These are phyloP conservation scores for Aspergillus sp. DNA, from an alignment of 2,329 filamentous ascomycete species.

Conservation along the genomic window DNA sequence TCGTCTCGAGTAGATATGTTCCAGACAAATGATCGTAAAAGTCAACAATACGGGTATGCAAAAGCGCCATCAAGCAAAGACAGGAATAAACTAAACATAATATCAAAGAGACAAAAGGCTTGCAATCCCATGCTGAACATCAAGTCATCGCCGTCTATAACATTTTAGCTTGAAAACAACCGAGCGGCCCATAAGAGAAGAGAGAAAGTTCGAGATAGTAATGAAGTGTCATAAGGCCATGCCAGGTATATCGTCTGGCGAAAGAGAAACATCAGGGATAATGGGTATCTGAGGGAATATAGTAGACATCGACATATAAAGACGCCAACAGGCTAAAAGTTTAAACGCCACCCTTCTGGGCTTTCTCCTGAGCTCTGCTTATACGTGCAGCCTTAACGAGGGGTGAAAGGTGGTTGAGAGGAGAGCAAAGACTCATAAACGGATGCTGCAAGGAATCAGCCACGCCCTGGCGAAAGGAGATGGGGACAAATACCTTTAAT, in stretches of 20 bases:
- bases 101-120: slow-evolving; percentile 1
- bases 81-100: slow-evolving; percentile 15
- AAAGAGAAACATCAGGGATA: slow-evolving; percentile 21
- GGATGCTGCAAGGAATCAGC: slow-evolving; percentile 59
- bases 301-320: slow-evolving; percentile 29
- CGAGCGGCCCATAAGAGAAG: slow-evolving; percentile 10
- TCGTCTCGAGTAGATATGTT: background rate
- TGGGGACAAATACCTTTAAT: slow-evolving; percentile 67
- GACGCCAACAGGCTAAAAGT: slow-evolving; percentile 21
- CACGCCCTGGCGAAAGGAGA: background rate
- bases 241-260: slow-evolving; percentile 18
- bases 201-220: slow-evolving; percentile 5
- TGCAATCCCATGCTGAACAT: slow-evolving; percentile 10
- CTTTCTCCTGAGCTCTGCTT: slow-evolving; percentile 82
- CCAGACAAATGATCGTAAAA: slow-evolving; percentile 8
- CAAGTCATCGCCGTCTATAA: slow-evolving; percentile 28
- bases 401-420: slow-evolving; percentile 75
- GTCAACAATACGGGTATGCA: slow-evolving; percentile 11
- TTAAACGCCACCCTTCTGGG: slow-evolving; percentile 58
- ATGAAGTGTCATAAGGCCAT: slow-evolving; percentile 19
- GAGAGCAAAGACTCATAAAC: slow-evolving; percentile 75
- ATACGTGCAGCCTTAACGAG: slow-evolving; percentile 82
- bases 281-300: slow-evolving; percentile 31
- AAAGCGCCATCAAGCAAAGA: slow-evolving; percentile 9
- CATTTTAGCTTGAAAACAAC: slow-evolving; percentile 14